Base-by-base conservation (phyloP, 2,329 filamentous ascomycete genomes). In the Laburnicola sp. region DNA sequence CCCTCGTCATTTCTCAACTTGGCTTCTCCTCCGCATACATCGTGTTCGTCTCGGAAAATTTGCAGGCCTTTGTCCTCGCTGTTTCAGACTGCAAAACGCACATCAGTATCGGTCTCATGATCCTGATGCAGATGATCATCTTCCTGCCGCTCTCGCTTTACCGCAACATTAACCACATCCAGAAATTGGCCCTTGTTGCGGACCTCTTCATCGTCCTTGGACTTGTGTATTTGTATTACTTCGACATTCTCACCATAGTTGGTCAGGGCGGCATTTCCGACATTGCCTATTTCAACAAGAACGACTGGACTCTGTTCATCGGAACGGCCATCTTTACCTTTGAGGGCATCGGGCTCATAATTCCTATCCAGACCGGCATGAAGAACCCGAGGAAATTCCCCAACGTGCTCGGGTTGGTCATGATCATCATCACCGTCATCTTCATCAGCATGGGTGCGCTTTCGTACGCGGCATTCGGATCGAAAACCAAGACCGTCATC, bases 261-360 rank as follows among this genome's bases (percentile, higher is more conserved):
- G 79, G 77, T 41, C 80, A 90, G 47, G 77, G 82, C 50, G 91
- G 91, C 9, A 75, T 96, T 23, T 82, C 91, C 4, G 94, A 99
- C 70, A 92, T 97, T 66, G 83, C 88, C 61, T 82, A 88, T 66
- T 97, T 99, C 81, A 99, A 99, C 77, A 75, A 87, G 35, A 85
- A 88, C 54, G 87, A 91, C 71, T 99, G 95, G 94, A 96, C 94
- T 0, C 82, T 99, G 3, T 97, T 99, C 72, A 99, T 99, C 64
- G 95, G 94, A 55, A 99, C 95, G 0, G 94, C 95, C 26, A 97
- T 99, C 70, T 99, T 99, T 76, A 97, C 94, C 0, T 99, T 97
- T 68, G 94, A 99, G 71, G 94, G 94, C 26, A 95, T 99, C 54
- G 95, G 94, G 9, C 84, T 99, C 42, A 95, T 99, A 73, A 97